These are phyloP conservation scores for Dactylellina parvicollis DNA, from an alignment of 2,329 filamentous ascomycete species.

Conservation along the genomic window DNA sequence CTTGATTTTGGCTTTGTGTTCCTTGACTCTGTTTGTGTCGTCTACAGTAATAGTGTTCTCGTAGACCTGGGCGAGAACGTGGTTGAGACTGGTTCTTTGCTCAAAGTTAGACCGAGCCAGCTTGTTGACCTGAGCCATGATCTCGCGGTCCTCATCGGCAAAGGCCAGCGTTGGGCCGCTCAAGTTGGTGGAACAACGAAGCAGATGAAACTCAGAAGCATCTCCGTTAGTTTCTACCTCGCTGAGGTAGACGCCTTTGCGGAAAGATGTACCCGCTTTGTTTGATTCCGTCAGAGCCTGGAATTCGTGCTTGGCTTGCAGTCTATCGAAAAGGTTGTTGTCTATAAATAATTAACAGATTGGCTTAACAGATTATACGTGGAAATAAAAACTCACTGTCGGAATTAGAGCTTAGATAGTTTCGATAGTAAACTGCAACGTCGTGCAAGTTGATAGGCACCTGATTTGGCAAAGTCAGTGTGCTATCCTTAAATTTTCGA, in stretches of 20 bases:
- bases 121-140: slow-evolving; percentile 18
- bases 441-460: slow-evolving; percentile 25
- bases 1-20: slow-evolving; percentile 29
- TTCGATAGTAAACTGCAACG: slow-evolving; percentile 23
- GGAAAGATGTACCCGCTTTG: slow-evolving; percentile 25
- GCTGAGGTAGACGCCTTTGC: slow-evolving; percentile 27
- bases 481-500: neutral
- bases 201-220: slow-evolving; percentile 13
- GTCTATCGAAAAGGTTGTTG: slow-evolving; percentile 20
- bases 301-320: slow-evolving; percentile 21
- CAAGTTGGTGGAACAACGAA: slow-evolving; percentile 29
- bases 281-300: slow-evolving; percentile 31
- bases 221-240: slow-evolving; percentile 32
- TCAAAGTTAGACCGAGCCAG: slow-evolving; percentile 23
- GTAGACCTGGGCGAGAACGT: slow-evolving; percentile 32
- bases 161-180: slow-evolving; percentile 20
- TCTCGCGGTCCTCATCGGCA: slow-evolving; percentile 27
- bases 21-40: slow-evolving; percentile 7
- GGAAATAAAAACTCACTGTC: neutral
- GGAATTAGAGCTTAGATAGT: neutral
- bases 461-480: slow-evolving; percentile 19
- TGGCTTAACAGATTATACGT: neutral
- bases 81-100: slow-evolving; percentile 15
- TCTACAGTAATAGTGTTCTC: slow-evolving; percentile 25
- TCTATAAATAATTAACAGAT: neutral